Evolutionary conservation across 441 rosid genomes (phyloP).

Genomic region (California macrophylla): DNA sequence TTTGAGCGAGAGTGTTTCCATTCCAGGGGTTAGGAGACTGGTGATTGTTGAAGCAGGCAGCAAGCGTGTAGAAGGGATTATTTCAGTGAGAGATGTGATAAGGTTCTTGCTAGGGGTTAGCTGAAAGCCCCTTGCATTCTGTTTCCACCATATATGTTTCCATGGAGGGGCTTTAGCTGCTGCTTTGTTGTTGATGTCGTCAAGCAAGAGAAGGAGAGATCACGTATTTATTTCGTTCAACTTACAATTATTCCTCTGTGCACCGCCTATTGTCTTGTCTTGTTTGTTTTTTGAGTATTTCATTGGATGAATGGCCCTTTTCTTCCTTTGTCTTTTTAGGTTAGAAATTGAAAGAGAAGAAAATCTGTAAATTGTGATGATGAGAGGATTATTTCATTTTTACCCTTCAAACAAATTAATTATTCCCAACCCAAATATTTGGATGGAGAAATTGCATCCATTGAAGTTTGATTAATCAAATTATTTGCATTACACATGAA

Average conservation of each 20-base stretch:
- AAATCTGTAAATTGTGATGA: neutral
- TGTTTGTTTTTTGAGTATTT: neutral
- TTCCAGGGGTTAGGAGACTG: conserved; percentile 78
- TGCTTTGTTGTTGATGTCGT: neutral
- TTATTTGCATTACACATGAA: too few species aligned
- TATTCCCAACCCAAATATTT: neutral
- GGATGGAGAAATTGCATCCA: neutral
- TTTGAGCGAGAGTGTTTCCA: neutral
- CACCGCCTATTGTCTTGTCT: neutral
- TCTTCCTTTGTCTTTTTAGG: neutral
- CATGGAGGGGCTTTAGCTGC: too few species aligned
- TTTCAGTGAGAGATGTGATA: conserved; percentile 77
- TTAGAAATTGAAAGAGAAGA: neutral
- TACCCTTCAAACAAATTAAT: neutral
- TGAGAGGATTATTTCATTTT: neutral
- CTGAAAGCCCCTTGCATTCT: neutral
- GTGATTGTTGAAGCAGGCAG: conserved; percentile 92
- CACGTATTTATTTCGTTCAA: neutral
- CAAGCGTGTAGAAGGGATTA: conserved; percentile 92
- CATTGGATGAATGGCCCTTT: neutral
- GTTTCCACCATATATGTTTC: neutral
- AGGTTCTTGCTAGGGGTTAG: conserved; percentile 59
- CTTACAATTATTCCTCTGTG: neutral
- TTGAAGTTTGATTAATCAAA: too few species aligned
- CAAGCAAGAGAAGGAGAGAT: neutral